These are phyloP conservation scores for Claviceps sp. DNA, from an alignment of 2,329 filamentous ascomycete species.

Conservation along the genomic window DNA sequence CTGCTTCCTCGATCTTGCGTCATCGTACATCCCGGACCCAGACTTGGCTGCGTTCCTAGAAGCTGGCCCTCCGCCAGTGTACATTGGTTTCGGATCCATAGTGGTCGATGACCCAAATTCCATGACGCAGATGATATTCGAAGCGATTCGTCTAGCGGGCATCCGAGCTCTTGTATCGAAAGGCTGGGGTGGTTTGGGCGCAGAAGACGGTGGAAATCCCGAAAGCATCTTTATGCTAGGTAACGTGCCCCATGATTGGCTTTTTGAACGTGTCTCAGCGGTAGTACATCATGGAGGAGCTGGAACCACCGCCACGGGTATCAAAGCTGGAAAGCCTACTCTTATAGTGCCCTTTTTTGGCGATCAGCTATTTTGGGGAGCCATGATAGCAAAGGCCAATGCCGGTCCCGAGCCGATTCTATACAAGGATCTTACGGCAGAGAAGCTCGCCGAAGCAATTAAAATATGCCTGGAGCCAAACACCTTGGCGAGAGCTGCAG, in stretches of 20 bases:
- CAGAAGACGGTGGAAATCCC: conserved; percentile 54
- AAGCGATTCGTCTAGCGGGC: conserved; percentile 51
- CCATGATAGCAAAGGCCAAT: conserved; percentile 59
- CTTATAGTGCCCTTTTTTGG: conserved; percentile 80
- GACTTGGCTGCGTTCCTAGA: conserved; percentile 54
- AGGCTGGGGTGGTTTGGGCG: conserved; percentile 77
- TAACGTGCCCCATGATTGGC: conserved; percentile 79
- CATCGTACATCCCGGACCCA: conserved; percentile 50
- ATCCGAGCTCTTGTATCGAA: conserved; percentile 74
- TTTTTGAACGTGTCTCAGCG: conserved; percentile 62
- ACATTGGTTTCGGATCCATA: conserved; percentile 57
- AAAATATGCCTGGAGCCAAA: conserved; percentile 44
- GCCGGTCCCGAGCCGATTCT: conserved; percentile 60
- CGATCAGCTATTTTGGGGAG: conserved; percentile 73
- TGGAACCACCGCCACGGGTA: conserved; percentile 78
- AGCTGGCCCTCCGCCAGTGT: conserved; percentile 58
- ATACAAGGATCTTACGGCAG: conserved; percentile 51
- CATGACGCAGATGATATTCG: conserved; percentile 59
- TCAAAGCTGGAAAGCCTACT: conserved; percentile 66
- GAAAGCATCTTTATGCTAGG: conserved; percentile 72
- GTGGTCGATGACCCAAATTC: conserved; percentile 63
- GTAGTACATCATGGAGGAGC: conserved; percentile 84
- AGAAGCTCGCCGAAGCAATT: conserved; percentile 54
- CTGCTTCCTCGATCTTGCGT: conserved; percentile 57
- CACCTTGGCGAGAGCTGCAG: conserved; percentile 40